Conservation (phyloP, 129 eudicot species). For the Chrysanthemum lavandulifolium region DNA sequence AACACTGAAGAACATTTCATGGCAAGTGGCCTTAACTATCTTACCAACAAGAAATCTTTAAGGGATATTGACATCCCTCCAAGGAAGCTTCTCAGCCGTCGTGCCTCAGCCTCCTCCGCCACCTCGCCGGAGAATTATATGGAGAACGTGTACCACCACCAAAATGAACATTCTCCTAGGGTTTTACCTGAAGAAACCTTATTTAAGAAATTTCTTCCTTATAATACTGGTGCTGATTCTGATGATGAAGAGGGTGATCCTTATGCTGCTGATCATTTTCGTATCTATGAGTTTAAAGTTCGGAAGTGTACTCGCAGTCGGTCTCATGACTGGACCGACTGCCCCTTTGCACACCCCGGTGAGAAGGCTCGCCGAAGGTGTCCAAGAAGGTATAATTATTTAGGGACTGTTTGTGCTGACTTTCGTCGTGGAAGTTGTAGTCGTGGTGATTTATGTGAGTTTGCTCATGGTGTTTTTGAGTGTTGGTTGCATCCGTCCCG, state of each 20-base stretch:
- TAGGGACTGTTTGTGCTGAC: constrained; percentile 41
- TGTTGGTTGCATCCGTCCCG: constrained; percentile 47
- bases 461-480: constrained; percentile 47
- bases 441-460: constrained; percentile 45
- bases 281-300: constrained; percentile 43
- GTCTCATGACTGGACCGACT: constrained; percentile 46
- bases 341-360: constrained; percentile 40
- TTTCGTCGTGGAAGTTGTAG: constrained; percentile 40
- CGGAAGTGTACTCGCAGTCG: constrained; percentile 39
- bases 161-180: constrained; percentile 27
- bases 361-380: constrained; percentile 47
- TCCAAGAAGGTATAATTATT: constrained; percentile 32
- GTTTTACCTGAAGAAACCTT: constrained; percentile 26
- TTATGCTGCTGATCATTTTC: constrained; percentile 37
- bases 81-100: constrained; percentile 68
- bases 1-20: constrained; percentile 20
- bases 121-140: constrained; percentile 15
- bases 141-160: constrained; percentile 25
- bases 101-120: constrained; percentile 34
- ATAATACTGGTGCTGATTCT: constrained; percentile 23
- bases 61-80: constrained; percentile 82
- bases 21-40: constrained; percentile 53
- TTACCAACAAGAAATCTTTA: constrained; percentile 45
- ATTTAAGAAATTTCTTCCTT: constrained; percentile 28
- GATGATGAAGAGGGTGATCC: constrained; percentile 33